Evolutionary conservation across 2,329 filamentous ascomycete genomes (phyloP).

Genomic region (Cordyceps javanica): DNA sequence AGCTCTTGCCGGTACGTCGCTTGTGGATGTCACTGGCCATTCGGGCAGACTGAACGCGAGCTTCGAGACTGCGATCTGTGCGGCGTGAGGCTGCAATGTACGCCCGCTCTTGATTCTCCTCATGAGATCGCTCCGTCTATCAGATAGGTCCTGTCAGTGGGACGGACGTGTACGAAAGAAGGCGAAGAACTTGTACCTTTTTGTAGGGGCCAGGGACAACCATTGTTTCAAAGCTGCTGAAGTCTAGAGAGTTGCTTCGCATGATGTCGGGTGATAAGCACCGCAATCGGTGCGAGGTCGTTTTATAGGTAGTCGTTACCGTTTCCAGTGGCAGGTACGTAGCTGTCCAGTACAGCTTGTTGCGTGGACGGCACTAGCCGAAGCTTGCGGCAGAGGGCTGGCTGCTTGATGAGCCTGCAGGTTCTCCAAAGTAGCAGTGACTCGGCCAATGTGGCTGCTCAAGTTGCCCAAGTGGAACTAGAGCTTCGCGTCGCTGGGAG

Average conservation of each 20-base stretch:
- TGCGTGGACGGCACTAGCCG: neutral
- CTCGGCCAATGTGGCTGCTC: neutral
- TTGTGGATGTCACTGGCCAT: constrained; percentile 90
- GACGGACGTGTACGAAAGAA: neutral
- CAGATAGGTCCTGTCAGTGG: neutral
- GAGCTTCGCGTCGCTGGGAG: too few species aligned
- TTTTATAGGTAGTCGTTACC: neutral
- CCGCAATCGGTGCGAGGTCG: neutral
- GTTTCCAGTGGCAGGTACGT: neutral
- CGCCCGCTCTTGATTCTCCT: constrained; percentile 79
- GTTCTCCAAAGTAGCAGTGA: neutral
- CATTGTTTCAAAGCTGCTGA: constrained; percentile 9
- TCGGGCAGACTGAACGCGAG: constrained; percentile 78
- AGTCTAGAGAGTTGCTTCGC: constrained; percentile 8
- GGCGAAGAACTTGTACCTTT: constrained; percentile 3
- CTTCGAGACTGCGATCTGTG: constrained; percentile 80
- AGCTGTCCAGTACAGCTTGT: neutral
- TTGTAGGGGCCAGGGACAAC: neutral
- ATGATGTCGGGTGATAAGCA: neutral
- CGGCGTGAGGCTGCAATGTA: constrained; percentile 88
- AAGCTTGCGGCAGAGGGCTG: neutral
- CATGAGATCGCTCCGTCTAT: constrained; percentile 68
- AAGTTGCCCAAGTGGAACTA: neutral
- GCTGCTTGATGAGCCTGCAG: neutral
- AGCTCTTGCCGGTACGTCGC: constrained; percentile 72